Evolutionary conservation across 2,329 filamentous ascomycete species (phyloP), one percentile per base, ranked within the genome.

Genomic region (Paraphaeosphaeria sporulosa): DNA sequence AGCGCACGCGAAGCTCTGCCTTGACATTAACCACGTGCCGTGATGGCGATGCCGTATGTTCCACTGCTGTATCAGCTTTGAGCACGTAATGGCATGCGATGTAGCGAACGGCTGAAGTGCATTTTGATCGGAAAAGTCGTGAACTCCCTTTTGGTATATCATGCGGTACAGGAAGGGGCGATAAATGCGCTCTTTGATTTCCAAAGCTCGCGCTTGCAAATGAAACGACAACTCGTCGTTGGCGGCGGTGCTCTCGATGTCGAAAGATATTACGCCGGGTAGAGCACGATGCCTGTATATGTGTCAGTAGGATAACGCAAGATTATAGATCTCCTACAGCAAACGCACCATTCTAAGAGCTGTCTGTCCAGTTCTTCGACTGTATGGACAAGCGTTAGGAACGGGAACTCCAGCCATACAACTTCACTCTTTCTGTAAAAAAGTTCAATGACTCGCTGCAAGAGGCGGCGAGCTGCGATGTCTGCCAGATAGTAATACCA

Each of bases 401-500:
- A 44, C 19, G 46, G 50, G 55, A 43, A 61, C 30, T 25, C 57
- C 10, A 63, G 58, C 65, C 71, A 71, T 19, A 65, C 65, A 13
- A 67, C 54, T 42, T 68, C 63, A 1, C 64, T 70, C 6, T 55
- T 19, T 21, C 51, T 47, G 43, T 64, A 64, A 38, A 63, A 64
- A 1, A 43, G 48, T 15, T 61, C 60, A 21, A 63, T 59, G 8
- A 64, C 53, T 15, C 62, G 49, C 10, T 64, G 58, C 6, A 52
- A 53, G n/a, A 74, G 69, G 27, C 66, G 69, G 3, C 73, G 67
- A 12, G 65, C 66, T 4, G 70, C 71, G 10, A 76, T 75, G 21
- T 75, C 72, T 4, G 70, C 64, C 12, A 76, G 59, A 59, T 74
- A 73, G 58, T 74, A 74, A 55, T 70, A 73, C 72, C 71, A 73